Conservation (phyloP, 345 rosid genomes). For the Salix caprea region DNA sequence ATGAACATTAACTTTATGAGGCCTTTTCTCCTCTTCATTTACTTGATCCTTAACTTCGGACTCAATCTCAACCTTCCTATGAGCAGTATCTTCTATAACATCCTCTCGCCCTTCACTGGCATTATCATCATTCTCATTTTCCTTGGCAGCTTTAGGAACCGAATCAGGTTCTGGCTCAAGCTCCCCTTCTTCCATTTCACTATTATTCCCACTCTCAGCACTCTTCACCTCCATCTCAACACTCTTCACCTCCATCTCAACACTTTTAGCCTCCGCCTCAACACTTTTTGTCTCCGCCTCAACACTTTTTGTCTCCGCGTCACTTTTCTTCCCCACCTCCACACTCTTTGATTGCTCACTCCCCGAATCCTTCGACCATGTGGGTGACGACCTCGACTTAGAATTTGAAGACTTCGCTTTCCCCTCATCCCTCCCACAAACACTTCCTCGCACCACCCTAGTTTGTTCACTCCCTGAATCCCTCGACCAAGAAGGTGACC, state of each 20-base stretch:
- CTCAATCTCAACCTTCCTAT: slow-evolving; percentile 21
- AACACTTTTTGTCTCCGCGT: slow-evolving; percentile 36
- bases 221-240: slow-evolving; percentile 35
- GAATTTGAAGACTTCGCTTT: slow-evolving; percentile 39
- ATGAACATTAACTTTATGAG: slow-evolving; percentile 20
- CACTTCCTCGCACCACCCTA: slow-evolving; percentile 26
- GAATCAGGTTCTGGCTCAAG: slow-evolving; percentile 62
- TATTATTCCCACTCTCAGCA: slow-evolving; percentile 48
- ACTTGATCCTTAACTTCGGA: slow-evolving; percentile 18
- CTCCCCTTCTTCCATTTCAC: slow-evolving; percentile 99
- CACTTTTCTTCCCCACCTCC: slow-evolving; percentile 28
- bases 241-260: too few species aligned
- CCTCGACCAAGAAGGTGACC: slow-evolving; percentile 53
- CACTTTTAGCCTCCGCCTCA: not conserved
- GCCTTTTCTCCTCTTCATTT: slow-evolving; percentile 17
- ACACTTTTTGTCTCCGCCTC: not conserved
- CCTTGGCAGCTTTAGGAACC: slow-evolving; percentile 15
- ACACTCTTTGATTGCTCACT: slow-evolving; percentile 50
- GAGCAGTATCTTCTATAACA: slow-evolving; percentile 13
- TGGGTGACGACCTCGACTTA: slow-evolving; percentile 59
- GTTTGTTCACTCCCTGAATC: slow-evolving; percentile 42
- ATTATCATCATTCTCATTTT: not conserved
- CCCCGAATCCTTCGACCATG: slow-evolving; percentile 86
- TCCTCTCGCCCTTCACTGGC: slow-evolving; percentile 17
- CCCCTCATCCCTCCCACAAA: slow-evolving; percentile 30